A percentile compares a stretch with the other conserved stretches of the same genome.
phyloP scores from a whole-genome alignment of 805 yeast species.

The Wickerhamiella kurtzmanii region DNA sequence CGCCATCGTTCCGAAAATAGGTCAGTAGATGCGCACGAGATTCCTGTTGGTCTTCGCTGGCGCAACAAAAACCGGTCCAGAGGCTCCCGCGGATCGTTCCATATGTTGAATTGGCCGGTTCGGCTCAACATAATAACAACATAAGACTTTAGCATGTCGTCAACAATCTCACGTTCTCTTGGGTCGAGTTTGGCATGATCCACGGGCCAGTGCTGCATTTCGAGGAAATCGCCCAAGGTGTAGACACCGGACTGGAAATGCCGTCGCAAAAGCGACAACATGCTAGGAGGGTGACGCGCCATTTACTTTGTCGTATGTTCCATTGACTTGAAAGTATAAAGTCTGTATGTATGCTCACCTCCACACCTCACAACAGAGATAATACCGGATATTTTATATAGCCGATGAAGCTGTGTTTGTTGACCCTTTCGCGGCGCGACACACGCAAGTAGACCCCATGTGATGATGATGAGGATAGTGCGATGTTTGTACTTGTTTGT shows the following conservation, averaged over 20 bases:
- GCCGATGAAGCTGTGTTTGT: too few relatives aligned
- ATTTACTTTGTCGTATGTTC: constrained; percentile 6
- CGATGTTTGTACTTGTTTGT: too few relatives aligned
- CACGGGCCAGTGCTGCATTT: not conserved
- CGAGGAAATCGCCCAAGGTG: not conserved
- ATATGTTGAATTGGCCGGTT: not conserved
- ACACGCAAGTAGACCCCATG: too few relatives aligned
- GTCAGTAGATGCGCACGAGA: not conserved
- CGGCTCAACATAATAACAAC: not conserved
- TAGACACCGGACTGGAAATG: not conserved
- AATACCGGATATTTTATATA: too few relatives aligned
- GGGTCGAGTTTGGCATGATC: not conserved
- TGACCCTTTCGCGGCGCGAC: too few relatives aligned
- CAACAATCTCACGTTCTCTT: not conserved
- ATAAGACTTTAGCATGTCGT: not conserved
- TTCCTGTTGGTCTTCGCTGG: not conserved
- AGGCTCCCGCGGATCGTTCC: not conserved
- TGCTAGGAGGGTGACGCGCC: not conserved
- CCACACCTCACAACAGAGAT: too few relatives aligned
- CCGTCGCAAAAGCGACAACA: not conserved
- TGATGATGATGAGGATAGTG: too few relatives aligned
- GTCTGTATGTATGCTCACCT: too few relatives aligned
- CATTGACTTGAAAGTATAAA: too few relatives aligned
- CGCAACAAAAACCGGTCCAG: not conserved
- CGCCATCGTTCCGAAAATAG: not conserved